Conservation (phyloP, 148 eudicot species). For the Drosera capensis region DNA sequence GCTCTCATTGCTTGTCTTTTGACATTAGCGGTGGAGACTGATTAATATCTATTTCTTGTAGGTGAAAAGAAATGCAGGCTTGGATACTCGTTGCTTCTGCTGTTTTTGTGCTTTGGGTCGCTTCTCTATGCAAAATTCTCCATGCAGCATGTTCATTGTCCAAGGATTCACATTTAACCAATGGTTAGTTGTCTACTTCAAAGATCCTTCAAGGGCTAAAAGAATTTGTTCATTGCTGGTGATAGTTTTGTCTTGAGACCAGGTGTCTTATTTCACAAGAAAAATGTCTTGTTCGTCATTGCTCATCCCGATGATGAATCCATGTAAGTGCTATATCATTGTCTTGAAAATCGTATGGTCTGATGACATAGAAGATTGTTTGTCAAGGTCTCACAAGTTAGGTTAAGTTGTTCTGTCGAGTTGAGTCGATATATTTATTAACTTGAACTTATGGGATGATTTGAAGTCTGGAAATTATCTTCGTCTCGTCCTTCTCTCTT, state of each 20-base stretch:
- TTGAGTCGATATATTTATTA: background rate
- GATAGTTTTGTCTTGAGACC: background rate
- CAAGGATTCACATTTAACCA: constrained; percentile 10
- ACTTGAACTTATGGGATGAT: background rate
- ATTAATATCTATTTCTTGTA: no score
- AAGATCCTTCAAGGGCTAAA: background rate
- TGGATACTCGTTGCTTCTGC: constrained; percentile 10
- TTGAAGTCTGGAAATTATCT: background rate
- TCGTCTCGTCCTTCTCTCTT: background rate
- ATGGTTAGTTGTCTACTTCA: constrained; percentile 9
- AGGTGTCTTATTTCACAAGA: constrained; percentile 23
- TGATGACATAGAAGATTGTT: background rate
- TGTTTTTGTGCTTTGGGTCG: constrained; percentile 17
- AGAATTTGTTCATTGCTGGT: background rate
- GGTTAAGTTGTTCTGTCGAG: background rate
- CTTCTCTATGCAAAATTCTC: constrained; percentile 23
- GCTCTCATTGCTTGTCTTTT: no score
- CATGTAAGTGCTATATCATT: constrained; percentile 35
- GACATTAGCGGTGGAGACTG: no score
- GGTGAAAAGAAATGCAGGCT: no score
- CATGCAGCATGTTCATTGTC: constrained; percentile 14
- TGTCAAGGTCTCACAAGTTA: background rate
- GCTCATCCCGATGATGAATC: constrained; percentile 99
- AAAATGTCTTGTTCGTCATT: constrained; percentile 57
- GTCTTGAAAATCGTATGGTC: background rate